Evolutionary conservation across 2,329 filamentous ascomycete species (phyloP).

Genomic region (Escovopsis sp.): DNA sequence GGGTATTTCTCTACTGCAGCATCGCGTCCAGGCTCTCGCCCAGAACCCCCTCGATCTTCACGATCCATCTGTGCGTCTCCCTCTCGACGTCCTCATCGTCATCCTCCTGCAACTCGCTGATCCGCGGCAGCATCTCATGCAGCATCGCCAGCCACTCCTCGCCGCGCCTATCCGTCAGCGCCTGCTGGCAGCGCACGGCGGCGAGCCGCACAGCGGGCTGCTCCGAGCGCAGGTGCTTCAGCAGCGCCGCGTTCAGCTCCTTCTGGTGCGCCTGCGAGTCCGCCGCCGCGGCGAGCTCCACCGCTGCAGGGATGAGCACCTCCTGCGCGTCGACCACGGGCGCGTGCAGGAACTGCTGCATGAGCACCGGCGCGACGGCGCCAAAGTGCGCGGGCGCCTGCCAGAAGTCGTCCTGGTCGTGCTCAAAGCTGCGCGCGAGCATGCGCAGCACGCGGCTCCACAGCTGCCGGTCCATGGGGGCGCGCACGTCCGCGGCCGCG

Average conservation of each 20-base stretch:
- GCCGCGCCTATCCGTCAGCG: constrained; percentile 62
- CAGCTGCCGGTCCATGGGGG: constrained; percentile 37
- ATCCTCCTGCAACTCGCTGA: constrained; percentile 90
- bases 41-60: constrained; percentile 72
- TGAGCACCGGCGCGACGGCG: constrained; percentile 52
- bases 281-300: constrained; percentile 64
- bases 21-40: constrained; percentile 86
- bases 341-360: constrained; percentile 46
- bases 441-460: constrained; percentile 57
- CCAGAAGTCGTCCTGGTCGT: constrained; percentile 95
- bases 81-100: constrained; percentile 87
- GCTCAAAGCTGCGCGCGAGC: constrained; percentile 60
- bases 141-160: constrained; percentile 88
- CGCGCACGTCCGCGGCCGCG: constrained; percentile 29
- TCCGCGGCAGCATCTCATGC: constrained; percentile 91
- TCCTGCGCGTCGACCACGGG: constrained; percentile 25
- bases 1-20: constrained; percentile 51
- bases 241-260: constrained; percentile 63
- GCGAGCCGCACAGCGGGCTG: constrained; percentile 59
- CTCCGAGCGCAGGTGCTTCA: constrained; percentile 64
- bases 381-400: constrained; percentile 78
- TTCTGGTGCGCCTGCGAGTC: constrained; percentile 85
- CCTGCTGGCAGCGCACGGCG: constrained; percentile 68
- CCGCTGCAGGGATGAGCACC: constrained; percentile 57
- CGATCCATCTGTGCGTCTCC: constrained; percentile 81